These are phyloP conservation scores for Amphibolis antarctica DNA, from an alignment of 106 monocot species.

Conservation along the genomic window DNA sequence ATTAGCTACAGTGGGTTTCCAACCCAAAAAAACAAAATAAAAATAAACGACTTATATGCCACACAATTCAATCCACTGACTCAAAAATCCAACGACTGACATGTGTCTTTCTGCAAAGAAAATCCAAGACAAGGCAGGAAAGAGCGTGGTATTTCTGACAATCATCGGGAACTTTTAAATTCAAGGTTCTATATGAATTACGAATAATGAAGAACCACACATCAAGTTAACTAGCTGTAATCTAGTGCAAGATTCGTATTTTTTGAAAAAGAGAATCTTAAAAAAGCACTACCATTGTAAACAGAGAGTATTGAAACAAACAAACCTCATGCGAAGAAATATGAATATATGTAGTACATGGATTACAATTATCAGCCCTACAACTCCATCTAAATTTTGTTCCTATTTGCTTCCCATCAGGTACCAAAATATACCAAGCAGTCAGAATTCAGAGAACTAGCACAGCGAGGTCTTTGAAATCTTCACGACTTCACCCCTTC, in stretches of 20 bases:
- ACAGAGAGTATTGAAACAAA: background rate
- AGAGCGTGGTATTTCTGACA: background rate
- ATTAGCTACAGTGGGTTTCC: too few species aligned
- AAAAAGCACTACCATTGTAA: background rate
- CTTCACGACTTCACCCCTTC: too few species aligned
- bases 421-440: background rate
- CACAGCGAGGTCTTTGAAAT: background rate
- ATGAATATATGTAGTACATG: constrained; percentile 2
- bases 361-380: background rate
- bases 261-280: too few species aligned
- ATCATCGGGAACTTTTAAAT: background rate
- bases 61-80: background rate
- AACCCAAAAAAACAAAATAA: too few species aligned
- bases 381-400: background rate
- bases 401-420: background rate
- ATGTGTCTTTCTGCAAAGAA: background rate
- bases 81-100: constrained; percentile 12
- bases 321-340: background rate
- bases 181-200: background rate
- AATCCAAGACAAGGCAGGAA: too few species aligned
- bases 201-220: background rate
- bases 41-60: too few species aligned
- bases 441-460: background rate
- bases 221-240: background rate
- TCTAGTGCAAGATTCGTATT: too few species aligned